Base-by-base conservation (phyloP, 2,329 filamentous ascomycete genomes). In the Penicillium digitatum region DNA sequence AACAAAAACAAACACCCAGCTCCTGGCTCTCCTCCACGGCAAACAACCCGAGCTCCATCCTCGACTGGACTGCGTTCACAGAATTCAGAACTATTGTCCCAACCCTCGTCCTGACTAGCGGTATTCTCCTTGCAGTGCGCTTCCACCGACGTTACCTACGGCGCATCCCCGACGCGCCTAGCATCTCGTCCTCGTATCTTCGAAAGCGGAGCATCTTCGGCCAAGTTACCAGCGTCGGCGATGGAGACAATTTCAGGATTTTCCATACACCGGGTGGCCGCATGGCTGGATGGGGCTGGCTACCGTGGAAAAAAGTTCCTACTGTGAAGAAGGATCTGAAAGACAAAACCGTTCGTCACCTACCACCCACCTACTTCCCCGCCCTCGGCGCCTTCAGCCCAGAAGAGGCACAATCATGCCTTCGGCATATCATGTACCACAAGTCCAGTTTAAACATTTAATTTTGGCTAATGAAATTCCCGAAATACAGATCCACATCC, bases 201-300 rank as follows among this genome's bases (percentile, higher is more conserved):
- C 84, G 89, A 43, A 85, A 79, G 57, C 82, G 89, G 64, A 92
- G 84, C 63, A 69, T 99, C 39, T 88, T 93, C 64, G 94, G 94
- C 14, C 83, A 82, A 58, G 94, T 97, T 39, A 96, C 93, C 12
- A 91, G 89, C 64, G 94, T 99, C 24, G 94, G 95, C 39, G 94
- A 99, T 79, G 95, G 91, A 4, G 94, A 99, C 74, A 93, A 93
- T 70, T 96, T 99, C 72, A 88, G 94, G 64, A 73, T 99, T 45
- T 99, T 88, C 71, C 94, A 99, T 72, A 97, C 91, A 0, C 94
- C 94, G 0, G 93, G 93, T n/a, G 94, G 94, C 11, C 82, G 86
- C 62, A 73, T 92, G 48, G 82, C 87, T 11, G 94, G 94, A 50
- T 99, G 94, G 94, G 91, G 88, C n/a, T 95, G 90, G 90, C 68